Base-by-base conservation (phyloP, 2,329 filamentous ascomycete species). In the Diaporthe vaccinii region DNA sequence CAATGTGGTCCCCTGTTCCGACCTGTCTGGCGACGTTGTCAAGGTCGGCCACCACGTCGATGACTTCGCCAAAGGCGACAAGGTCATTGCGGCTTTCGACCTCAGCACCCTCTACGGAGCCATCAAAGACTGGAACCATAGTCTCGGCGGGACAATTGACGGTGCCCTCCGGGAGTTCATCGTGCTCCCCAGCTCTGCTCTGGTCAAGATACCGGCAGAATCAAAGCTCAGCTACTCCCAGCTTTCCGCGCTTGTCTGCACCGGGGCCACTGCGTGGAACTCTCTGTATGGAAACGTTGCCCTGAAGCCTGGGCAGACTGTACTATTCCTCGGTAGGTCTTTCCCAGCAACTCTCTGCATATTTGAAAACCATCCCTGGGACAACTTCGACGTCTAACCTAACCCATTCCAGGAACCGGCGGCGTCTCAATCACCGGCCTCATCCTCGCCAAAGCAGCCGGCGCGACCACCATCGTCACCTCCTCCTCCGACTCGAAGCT, bases 401-500 rank as follows among this genome's bases (percentile, higher is more conserved):
- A 14, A 1, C 36, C 2, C 20, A 22, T 22, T 20, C 20, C 73
- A 84, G 87, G 87, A 1, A 89, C 87, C 4, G 87, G 87, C 4
- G 87, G 86, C 1, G 85, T 88, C 12, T 83, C 86, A 0, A 79
- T 87, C 62, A 83, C 84, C 0, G 87, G 84, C 12, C 80, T 87
- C 74, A 83, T 85, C 70, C 82, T 88, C 71, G 88, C 85, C 20
- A 87, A 86, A 77, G 88, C 87, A 10, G 81, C 82, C 2, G 86
- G 83, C 15, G 84, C 84, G 0, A 83, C 79, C 78, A 86, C 85
- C 2, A 88, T 88, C 44, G 84, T 88, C 58, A 89, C 87, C 0
- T 89, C 87, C 2, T 89, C 88, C 0, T 87, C 85, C 5, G 86
- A 89, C 76, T 78, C 82, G 4, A 90, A 90, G 77, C 82, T 89